These are phyloP conservation scores for Aspergillus haitiensis DNA, from an alignment of 495 filamentous ascomycete genomes.

Conservation along the genomic window DNA sequence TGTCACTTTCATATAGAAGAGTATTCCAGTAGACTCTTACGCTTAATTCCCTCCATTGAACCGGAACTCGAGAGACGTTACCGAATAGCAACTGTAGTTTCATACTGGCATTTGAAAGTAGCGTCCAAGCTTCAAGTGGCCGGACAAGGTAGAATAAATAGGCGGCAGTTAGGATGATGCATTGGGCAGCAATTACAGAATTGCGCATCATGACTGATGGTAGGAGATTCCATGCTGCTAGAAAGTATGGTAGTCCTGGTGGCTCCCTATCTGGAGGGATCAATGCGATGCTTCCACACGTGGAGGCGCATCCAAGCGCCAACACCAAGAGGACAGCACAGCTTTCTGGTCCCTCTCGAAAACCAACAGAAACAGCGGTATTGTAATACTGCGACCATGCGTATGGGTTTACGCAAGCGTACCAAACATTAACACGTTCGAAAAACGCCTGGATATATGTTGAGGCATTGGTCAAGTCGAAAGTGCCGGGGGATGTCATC, in stretches of 20 bases:
- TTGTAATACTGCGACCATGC: constrained; percentile 76
- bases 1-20: constrained; percentile 76
- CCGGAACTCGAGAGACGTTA: constrained; percentile 65
- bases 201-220: constrained; percentile 78
- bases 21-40: constrained; percentile 84
- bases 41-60: constrained; percentile 66
- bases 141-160: constrained; percentile 82
- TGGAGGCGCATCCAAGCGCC: constrained; percentile 70
- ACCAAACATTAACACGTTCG: constrained; percentile 78
- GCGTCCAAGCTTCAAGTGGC: constrained; percentile 78
- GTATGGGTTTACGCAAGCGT: constrained; percentile 81
- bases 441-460: constrained; percentile 77
- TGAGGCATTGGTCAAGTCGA: constrained; percentile 73
- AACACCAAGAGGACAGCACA: constrained; percentile 80
- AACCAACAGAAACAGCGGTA: constrained; percentile 67
- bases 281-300: constrained; percentile 69
- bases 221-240: constrained; percentile 73
- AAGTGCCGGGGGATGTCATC: constrained; percentile 54
- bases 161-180: constrained; percentile 73
- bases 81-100: constrained; percentile 77
- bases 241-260: constrained; percentile 77
- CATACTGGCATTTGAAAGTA: constrained; percentile 74
- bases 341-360: constrained; percentile 75
- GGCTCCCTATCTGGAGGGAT: constrained; percentile 68
- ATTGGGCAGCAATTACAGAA: constrained; percentile 72